Percentiles rank a stretch among this genome's conserved stretches.
These are phyloP conservation scores for Herpetomonas samuelpessoai DNA, from an alignment of 208 protist genomes.

Conservation along the genomic window DNA sequence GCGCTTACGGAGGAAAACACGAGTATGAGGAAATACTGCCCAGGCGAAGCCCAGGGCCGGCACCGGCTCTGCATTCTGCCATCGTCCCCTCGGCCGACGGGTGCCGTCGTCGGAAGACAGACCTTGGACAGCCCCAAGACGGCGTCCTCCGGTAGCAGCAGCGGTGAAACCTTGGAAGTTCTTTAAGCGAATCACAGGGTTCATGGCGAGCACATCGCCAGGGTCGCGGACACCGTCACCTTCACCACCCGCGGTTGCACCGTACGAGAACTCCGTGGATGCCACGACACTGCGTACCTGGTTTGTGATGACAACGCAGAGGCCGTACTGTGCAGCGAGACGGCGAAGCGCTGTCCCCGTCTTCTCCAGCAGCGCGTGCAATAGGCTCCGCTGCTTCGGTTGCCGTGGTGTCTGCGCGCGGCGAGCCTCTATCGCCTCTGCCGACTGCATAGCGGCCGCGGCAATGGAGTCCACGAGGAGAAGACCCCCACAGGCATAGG, in stretches of 20 bases:
- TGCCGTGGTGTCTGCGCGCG: neutral
- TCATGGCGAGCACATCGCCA: too few species aligned
- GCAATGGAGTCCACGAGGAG: slow-evolving; percentile 73
- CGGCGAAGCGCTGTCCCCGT: slow-evolving; percentile 32
- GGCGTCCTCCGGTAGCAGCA: slow-evolving; percentile 2
- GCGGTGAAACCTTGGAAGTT: slow-evolving; percentile 1
- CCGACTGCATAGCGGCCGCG: slow-evolving; percentile 21
- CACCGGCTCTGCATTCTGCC: slow-evolving; percentile 12
- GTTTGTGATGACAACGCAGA: slow-evolving; percentile 57
- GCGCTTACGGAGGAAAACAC: slow-evolving; percentile 38
- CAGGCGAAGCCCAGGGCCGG: slow-evolving; percentile 60
- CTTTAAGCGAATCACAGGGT: neutral
- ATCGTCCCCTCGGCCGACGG: too few species aligned
- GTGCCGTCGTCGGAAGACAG: too few species aligned
- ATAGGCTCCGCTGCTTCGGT: slow-evolving; percentile 1
- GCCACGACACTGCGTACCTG: slow-evolving; percentile 33
- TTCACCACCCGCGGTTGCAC: too few species aligned
- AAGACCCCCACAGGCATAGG: slow-evolving; percentile 15
- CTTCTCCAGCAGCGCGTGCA: neutral
- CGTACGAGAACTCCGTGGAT: too few species aligned
- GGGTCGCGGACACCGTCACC: too few species aligned
- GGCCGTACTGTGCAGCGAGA: slow-evolving; percentile 30
- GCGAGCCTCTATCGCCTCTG: slow-evolving; percentile 7
- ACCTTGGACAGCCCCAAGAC: neutral
- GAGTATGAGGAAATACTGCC: slow-evolving; percentile 38